phyloP scores from a whole-genome alignment of 257 asterid genomes.

The Verbena officinalis region DNA sequence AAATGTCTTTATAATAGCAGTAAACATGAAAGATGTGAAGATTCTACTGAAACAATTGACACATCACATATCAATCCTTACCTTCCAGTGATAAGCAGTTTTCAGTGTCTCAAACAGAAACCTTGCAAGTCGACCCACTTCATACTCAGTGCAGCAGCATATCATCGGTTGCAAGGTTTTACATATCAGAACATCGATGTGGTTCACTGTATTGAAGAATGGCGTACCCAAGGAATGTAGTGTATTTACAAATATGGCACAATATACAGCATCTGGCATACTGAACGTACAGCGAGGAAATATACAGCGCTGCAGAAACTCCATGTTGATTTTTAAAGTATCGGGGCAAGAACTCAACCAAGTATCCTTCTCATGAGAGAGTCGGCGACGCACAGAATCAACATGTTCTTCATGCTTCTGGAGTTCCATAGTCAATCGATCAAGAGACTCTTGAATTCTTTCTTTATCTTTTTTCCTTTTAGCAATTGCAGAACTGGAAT shows the following conservation, averaged over 20 bases:
- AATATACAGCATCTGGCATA: conserved; percentile 98
- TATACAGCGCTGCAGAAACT: conserved; percentile 96
- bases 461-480: conserved; percentile 98
- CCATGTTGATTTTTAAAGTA: conserved; percentile 96
- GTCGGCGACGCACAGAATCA: conserved; percentile 88
- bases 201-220: conserved; percentile 97
- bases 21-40: conserved; percentile 9
- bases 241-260: conserved; percentile 94
- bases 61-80: conserved; percentile 29
- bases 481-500: conserved; percentile 97
- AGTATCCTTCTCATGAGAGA: conserved; percentile 88
- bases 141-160: conserved; percentile 99
- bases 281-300: conserved; percentile 99
- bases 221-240: conserved; percentile 99
- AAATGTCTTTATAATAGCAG: conserved; percentile 3
- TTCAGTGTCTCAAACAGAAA: conserved; percentile 90
- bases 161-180: conserved; percentile 99
- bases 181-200: conserved; percentile 95
- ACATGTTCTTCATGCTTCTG: conserved; percentile 98
- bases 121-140: conserved; percentile 95
- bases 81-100: conserved; percentile 99
- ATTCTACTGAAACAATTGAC: not conserved
- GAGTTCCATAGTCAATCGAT: conserved; percentile 76
- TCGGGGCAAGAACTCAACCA: conserved; percentile 99
- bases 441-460: conserved; percentile 97